Evolutionary conservation across 495 filamentous ascomycete genomes (phyloP), one percentile per base, ranked within the genome.

Genomic region (Tetracladium setigerum): DNA sequence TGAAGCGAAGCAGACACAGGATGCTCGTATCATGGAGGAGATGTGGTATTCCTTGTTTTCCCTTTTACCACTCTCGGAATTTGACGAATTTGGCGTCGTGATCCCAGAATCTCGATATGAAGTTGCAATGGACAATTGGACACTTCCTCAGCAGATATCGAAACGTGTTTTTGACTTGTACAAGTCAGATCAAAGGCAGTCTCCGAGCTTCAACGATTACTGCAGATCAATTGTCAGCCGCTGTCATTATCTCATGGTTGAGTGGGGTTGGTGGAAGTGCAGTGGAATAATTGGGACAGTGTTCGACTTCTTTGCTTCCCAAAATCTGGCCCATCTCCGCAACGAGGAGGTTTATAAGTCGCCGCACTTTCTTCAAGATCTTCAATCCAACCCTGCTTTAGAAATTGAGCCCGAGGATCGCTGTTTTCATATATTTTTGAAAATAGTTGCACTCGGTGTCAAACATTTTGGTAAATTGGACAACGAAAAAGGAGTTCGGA

Each of bases 401-500:
- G 68, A 73, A 11, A 62, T 84, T 30, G 69, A 75, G 38, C 63
- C 76, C 5, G 79, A 82, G 22, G 92, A 98, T 56, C 76, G 78
- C n/a, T 87, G 87, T 49, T 98, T 98, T 53, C 86, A 95, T 61
- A 83, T 95, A n/a, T 79, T 95, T 46, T 71, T 96, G 36, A 98
- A 98, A 58, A 79, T 87, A 16, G 66, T 95, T 36, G 89, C 76
- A 13, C 63, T 80, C 50, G 81, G 82, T 9, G 71, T 96, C 27
- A 74, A 74, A 27, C 73, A 77, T 11, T 66, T 94, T 47, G 65
- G 66, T 15, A 59, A 71, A 33, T 50, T 69, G 2, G 79, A 82
- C 56, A 66, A 81, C 18, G 70, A 71, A 33, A 95, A 86, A 50
- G 86, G 84, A 56, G 79, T 94, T 46, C 74, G 76, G 16, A 86